These are phyloP conservation scores for Fusarium sp. DNA, from an alignment of 2,329 filamentous ascomycete genomes.

Conservation along the genomic window DNA sequence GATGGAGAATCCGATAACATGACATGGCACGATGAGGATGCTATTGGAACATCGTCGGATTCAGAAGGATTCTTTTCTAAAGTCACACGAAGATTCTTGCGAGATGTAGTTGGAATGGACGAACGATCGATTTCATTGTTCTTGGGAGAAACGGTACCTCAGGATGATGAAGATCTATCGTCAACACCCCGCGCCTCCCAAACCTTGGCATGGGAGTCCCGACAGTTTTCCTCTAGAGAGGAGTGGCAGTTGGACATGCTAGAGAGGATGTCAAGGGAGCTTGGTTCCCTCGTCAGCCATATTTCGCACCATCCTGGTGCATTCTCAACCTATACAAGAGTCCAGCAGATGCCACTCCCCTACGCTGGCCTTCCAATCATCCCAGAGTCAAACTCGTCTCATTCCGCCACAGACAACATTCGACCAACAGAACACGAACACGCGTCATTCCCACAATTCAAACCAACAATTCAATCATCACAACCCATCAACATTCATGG, in stretches of 20 bases:
- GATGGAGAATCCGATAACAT: slow-evolving; percentile 51
- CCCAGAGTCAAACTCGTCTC: slow-evolving; percentile 58
- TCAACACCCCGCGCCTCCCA: slow-evolving; percentile 58
- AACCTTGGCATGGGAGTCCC: slow-evolving; percentile 41
- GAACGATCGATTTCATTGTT: slow-evolving; percentile 85
- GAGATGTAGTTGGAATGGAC: slow-evolving; percentile 90
- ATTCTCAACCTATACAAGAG: slow-evolving; percentile 80
- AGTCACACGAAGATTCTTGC: slow-evolving; percentile 86
- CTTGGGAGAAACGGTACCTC: slow-evolving; percentile 80
- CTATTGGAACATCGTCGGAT: slow-evolving; percentile 55
- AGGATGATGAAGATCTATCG: slow-evolving; percentile 57
- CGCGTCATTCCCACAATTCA: slow-evolving; percentile 52
- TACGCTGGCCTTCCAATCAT: slow-evolving; percentile 81
- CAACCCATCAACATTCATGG: slow-evolving; percentile 51
- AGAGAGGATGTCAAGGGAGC: slow-evolving; percentile 84
- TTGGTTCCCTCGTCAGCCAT: slow-evolving; percentile 84
- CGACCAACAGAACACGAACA: slow-evolving; percentile 36
- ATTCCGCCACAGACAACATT: slow-evolving; percentile 40
- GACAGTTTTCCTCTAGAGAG: slow-evolving; percentile 48
- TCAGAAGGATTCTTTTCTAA: slow-evolving; percentile 79
- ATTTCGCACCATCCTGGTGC: slow-evolving; percentile 84
- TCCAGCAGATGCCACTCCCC: slow-evolving; percentile 71
- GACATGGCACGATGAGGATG: slow-evolving; percentile 64
- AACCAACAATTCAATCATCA: slow-evolving; percentile 55
- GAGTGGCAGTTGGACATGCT: slow-evolving; percentile 82